Evolutionary conservation across 164 flowering plant species (phyloP), one percentile per base, ranked within the genome.

Genomic region (Chimonanthus praecox): DNA sequence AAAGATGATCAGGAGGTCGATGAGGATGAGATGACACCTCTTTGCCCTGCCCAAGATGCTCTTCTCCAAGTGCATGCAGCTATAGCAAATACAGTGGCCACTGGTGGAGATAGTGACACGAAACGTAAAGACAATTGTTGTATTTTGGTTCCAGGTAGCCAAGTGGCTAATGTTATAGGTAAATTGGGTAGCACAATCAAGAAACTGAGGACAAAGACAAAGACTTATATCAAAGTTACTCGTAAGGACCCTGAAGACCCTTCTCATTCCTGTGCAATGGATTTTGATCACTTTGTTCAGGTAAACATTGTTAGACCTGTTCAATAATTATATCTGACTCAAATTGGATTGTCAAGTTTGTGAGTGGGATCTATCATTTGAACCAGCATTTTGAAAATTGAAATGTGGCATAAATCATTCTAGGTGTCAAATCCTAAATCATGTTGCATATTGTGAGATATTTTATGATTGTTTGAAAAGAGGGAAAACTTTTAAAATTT

Each of bases 1-100:
- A 95, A 90, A 80, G 87, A 82, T 67, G 87, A 88, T 15, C 74
- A 87, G 44, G 90, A 87, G 20, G 82, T 85, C 70, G 96, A 90
- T 49, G 89, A 84, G 64, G 96, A 89, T 67, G 85, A 88, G 44
- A 81, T 64, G 71, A 75, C 71, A 51, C 89, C 90, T 13, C 81
- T 95, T 46, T 95, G 99, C 68, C 78, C 93, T 67, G 98, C 99
- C 5, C 99, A 95, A 67, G 97, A 91, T 80, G 99, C 97, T 10
- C 90, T 95, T 76, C 82, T 95, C 11, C 90, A 75, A 79, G 86
- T 95, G 62, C 96, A 95, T 77, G 72, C 84, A 64, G 88, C 94
- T 16, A 93, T 95, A 75, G 78, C 83, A 5, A 83, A 87, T 84
- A 88, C 97, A 5, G 76, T 90, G 54, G 86, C 86, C 44, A 49